A percentile compares a stretch with the other conserved stretches of the same genome.
phyloP scores from a whole-genome alignment of 768 basidiomycete genomes.

The Lactarius hatsudake region DNA sequence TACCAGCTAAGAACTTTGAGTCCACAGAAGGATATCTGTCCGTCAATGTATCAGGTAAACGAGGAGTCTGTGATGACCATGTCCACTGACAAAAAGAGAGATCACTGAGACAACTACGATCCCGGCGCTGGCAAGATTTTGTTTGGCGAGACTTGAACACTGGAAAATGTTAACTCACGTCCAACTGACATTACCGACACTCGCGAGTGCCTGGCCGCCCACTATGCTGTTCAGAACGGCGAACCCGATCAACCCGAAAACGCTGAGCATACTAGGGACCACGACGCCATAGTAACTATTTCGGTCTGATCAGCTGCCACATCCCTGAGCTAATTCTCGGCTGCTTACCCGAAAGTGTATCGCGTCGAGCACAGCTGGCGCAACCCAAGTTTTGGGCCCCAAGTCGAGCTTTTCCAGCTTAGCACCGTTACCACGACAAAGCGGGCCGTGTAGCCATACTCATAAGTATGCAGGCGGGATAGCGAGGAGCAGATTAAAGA shows the following conservation, averaged over 20 bases:
- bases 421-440: neutral
- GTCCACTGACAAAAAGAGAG: slow-evolving; percentile 48
- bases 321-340: slow-evolving; percentile 9
- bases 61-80: neutral
- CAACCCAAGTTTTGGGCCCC: slow-evolving; percentile 76
- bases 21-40: slow-evolving; percentile 62
- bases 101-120: slow-evolving; percentile 74
- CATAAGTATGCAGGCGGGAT: slow-evolving; percentile 43
- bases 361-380: slow-evolving; percentile 79
- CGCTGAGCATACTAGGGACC: slow-evolving; percentile 46
- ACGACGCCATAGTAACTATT: slow-evolving; percentile 56
- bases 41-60: neutral
- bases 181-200: slow-evolving; percentile 51
- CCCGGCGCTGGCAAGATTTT: slow-evolving; percentile 44
- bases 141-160: neutral
- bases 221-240: slow-evolving; percentile 58
- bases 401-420: slow-evolving; percentile 47
- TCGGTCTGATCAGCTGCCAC: slow-evolving; percentile 7
- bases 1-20: slow-evolving; percentile 60
- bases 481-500: slow-evolving; percentile 45
- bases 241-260: slow-evolving; percentile 55
- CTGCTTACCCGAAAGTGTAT: slow-evolving; percentile 52
- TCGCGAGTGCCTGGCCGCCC: slow-evolving; percentile 58
- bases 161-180: slow-evolving; percentile 36
- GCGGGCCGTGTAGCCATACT: slow-evolving; percentile 12